Evolutionary conservation across 1,284 basidiomycete genomes (phyloP).

Genomic region (Gomphus bonarii): DNA sequence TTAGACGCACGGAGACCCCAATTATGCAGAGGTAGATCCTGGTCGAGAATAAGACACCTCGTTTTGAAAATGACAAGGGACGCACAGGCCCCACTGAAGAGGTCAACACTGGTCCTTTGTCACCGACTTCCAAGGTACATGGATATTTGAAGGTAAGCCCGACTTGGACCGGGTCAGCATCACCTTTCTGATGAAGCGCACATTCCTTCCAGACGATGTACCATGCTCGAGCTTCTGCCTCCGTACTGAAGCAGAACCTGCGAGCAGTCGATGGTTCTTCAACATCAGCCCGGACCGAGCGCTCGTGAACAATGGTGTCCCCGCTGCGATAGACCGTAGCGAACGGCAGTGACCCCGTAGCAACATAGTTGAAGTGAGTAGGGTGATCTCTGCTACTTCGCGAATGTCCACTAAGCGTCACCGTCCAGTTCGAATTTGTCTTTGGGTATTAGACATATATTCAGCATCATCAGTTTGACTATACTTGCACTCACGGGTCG

Average conservation of each 20-base stretch:
- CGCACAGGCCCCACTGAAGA: not conserved
- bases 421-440: not conserved
- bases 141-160: not conserved
- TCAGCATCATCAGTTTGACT: not conserved
- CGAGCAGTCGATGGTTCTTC: not conserved
- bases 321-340: slow-evolving; percentile 1
- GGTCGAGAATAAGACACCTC: not conserved
- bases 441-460: not conserved
- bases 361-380: not conserved
- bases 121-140: not conserved
- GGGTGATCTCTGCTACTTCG: not conserved
- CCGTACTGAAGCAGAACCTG: not conserved
- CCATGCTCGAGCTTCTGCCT: not conserved
- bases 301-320: not conserved
- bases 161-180: not conserved
- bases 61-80: not conserved
- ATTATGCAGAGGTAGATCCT: not conserved
- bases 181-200: not conserved
- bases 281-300: not conserved
- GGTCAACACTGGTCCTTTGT: not conserved
- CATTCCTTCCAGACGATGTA: not conserved
- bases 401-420: not conserved
- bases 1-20: not conserved
- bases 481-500: not conserved
- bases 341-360: not conserved